Base-by-base conservation (phyloP, 2,329 filamentous ascomycete genomes). In the Ceratocystis destructans region DNA sequence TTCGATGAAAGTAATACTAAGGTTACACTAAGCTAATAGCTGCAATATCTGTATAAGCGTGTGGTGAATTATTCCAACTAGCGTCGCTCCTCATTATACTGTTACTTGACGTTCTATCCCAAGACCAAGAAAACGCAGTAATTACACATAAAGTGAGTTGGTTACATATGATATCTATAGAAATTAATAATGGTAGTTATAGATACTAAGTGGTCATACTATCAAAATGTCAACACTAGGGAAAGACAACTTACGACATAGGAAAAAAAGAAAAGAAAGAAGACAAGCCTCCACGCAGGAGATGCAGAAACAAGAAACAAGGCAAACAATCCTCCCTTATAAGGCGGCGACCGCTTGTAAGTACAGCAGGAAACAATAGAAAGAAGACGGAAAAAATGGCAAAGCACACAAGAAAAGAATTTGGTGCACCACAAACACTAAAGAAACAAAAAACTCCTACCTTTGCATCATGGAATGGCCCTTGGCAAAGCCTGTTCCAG, bases 251-350 rank as follows among this genome's bases (percentile, higher is more conserved):
- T 45, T 22, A 33, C 2, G 7, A 45, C 46, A 46, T 25, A 17
- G 15, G 33, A 22, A 7, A 33, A 63, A 5, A 63, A 63, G 17
- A 50, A 48, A 5, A 63, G 48, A 50, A 48, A 5, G 48, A 63
- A 28, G 4, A 28, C 28, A 28, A 63, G 25, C 12, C 17, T 48
- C 50, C 25, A 66, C n/a, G 31, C n/a, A 57, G 33, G 53, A 45
- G 28, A 48, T 50, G 59, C 46, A 64, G 12, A 59, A 33, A 53
- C 57, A 45, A 62, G 48, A 64, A 31, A 55, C 10, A 66, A 45
- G 1, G 65, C 28, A 68, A 50, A 25, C 41, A 46, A 44, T 25
- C 28, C 53, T 57, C 53, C 53, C 53, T 12, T 57, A 33, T 57
- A 57, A 57, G 53, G 25, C 53, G 17, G n/a, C 28, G 53, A 17